A percentile compares a stretch with the other conserved stretches of the same genome.
These are phyloP conservation scores for Ceratobasidium theobromae DNA, from an alignment of 1,284 basidiomycete species.

Conservation along the genomic window DNA sequence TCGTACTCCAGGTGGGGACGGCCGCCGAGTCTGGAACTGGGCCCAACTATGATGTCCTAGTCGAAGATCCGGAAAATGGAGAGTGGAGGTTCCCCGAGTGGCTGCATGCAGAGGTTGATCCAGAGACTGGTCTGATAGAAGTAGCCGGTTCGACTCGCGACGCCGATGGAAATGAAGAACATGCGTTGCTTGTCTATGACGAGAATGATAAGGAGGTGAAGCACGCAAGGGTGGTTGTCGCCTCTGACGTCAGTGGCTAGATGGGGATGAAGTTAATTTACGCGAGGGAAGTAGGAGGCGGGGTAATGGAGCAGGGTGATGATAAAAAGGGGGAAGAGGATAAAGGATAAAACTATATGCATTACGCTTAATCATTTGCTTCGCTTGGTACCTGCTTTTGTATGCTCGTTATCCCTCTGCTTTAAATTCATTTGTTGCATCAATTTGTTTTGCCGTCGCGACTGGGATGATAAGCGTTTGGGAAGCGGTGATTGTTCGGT, in stretches of 20 bases:
- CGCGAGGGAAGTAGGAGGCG: not conserved
- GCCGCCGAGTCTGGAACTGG: not conserved
- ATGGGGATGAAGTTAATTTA: not conserved
- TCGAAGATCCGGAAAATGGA: not conserved
- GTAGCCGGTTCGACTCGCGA: conserved; percentile 8
- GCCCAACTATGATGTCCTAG: not conserved
- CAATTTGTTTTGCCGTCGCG: no score
- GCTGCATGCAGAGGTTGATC: not conserved
- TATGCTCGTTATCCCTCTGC: no score
- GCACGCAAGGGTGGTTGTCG: conserved; percentile 7
- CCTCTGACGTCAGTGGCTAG: conserved; percentile 3
- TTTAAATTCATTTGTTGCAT: no score
- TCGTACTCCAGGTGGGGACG: not conserved
- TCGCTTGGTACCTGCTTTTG: no score
- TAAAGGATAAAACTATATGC: not conserved
- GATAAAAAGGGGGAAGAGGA: not conserved
- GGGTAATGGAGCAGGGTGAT: not conserved
- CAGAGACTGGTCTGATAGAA: not conserved
- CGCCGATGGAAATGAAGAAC: not conserved
- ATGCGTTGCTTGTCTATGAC: not conserved
- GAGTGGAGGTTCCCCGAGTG: not conserved
- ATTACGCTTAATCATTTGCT: not conserved
- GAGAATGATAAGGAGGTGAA: not conserved
- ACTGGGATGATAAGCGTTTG: no score
- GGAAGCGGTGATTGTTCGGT: no score